A percentile compares a stretch with the other conserved stretches of the same genome.
phyloP scores from a whole-genome alignment of 306 rosid genomes.

The Cucumis cinereus region DNA sequence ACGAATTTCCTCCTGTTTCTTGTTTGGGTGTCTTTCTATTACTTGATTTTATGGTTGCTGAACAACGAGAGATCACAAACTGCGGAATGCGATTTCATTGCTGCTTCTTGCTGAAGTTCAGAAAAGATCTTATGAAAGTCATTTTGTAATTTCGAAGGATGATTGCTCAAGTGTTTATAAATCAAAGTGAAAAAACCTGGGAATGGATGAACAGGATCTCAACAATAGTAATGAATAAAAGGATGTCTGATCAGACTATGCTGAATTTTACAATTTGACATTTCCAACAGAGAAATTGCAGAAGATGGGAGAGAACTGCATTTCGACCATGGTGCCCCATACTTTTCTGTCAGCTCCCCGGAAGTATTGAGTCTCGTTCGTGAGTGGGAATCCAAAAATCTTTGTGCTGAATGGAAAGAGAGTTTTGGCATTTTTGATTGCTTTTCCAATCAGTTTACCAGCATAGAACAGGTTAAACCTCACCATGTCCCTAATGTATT shows the following conservation, averaged over 20 bases:
- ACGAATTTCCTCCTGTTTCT: not conserved
- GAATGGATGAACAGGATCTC: not conserved
- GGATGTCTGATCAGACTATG: not conserved
- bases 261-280: slow-evolving; percentile 12
- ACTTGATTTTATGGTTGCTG: not conserved
- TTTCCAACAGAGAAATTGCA: slow-evolving; percentile 37
- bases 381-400: slow-evolving; percentile 72
- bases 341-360: slow-evolving; percentile 47
- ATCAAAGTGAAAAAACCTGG: not conserved
- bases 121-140: not conserved
- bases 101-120: not conserved
- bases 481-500: not conserved
- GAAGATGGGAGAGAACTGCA: slow-evolving; percentile 77
- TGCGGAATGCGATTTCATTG: not conserved
- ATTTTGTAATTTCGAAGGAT: not conserved
- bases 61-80: not conserved
- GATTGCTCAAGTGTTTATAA: not conserved
- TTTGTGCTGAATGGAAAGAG: slow-evolving; percentile 74
- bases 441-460: slow-evolving; percentile 35
- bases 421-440: slow-evolving; percentile 60
- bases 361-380: slow-evolving; percentile 39
- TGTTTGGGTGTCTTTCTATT: not conserved
- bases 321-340: slow-evolving; percentile 88
- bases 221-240: not conserved
- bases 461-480: slow-evolving; percentile 44